Evolutionary conservation across 768 basidiomycete species (phyloP).

Genomic region (Tephrocybe sp.): DNA sequence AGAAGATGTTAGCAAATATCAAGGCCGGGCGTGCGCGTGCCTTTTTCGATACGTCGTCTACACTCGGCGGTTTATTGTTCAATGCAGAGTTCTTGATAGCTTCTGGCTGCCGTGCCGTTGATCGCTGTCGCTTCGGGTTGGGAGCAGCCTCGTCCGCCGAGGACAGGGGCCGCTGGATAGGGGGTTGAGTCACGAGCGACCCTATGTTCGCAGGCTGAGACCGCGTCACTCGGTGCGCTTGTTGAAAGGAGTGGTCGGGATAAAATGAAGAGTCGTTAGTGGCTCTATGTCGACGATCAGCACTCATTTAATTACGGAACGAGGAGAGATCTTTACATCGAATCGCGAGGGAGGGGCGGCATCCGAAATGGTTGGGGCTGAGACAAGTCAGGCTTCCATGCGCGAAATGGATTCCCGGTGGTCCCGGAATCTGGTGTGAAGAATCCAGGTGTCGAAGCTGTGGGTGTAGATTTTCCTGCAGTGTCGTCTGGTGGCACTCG

Average conservation of each 20-base stretch:
- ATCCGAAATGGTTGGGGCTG: constrained; percentile 59
- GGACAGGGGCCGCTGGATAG: constrained; percentile 66
- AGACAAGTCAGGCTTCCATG: constrained; percentile 50
- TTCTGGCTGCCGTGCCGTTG: constrained; percentile 54
- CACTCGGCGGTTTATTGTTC: constrained; percentile 46
- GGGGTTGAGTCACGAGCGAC: constrained; percentile 37
- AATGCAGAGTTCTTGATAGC: constrained; percentile 50
- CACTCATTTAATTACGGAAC: constrained; percentile 10
- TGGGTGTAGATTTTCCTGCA: constrained; percentile 43
- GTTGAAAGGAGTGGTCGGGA: constrained; percentile 57
- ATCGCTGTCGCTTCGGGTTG: constrained; percentile 70
- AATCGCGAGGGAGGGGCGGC: constrained; percentile 55
- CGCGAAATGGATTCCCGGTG: constrained; percentile 53
- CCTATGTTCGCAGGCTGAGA: constrained; percentile 38
- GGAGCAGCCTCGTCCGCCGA: constrained; percentile 83
- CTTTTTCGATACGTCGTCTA: constrained; percentile 82
- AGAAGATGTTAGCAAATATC: constrained; percentile 85
- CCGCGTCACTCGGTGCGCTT: constrained; percentile 44
- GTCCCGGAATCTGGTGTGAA: constrained; percentile 71
- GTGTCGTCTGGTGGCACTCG: constrained; percentile 51
- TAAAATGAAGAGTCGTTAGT: constrained; percentile 56
- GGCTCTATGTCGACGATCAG: constrained; percentile 35
- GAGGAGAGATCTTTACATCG: constrained; percentile 42
- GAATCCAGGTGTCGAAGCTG: constrained; percentile 66
- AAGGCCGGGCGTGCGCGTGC: constrained; percentile 88